These are phyloP conservation scores for Parasitella parasitica DNA, from an alignment of 371 early-diverging fungal genomes.

Conservation along the genomic window DNA sequence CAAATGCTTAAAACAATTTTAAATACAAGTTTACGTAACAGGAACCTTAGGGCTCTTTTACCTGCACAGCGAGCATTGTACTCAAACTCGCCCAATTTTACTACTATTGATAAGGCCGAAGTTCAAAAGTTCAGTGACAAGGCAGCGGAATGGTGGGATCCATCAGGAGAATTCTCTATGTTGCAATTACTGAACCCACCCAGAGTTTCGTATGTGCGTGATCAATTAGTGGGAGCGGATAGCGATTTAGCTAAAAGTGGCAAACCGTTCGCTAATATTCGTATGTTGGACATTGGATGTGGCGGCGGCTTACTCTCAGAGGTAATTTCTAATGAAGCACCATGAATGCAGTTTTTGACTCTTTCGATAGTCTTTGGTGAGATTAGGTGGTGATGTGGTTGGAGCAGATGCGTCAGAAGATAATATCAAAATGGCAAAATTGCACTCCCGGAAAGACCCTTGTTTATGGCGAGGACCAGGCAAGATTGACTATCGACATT, in stretches of 20 bases:
- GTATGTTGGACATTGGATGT: slow-evolving; percentile 92
- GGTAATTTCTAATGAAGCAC: slow-evolving; percentile 39
- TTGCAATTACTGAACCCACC: slow-evolving; percentile 90
- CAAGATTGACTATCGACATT: slow-evolving; percentile 64
- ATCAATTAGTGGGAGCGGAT: slow-evolving; percentile 36
- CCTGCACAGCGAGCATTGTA: not conserved
- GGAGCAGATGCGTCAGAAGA: slow-evolving; percentile 88
- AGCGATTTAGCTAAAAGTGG: slow-evolving; percentile 15
- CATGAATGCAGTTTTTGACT: not conserved
- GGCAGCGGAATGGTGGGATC: slow-evolving; percentile 91
- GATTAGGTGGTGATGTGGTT: slow-evolving; percentile 80
- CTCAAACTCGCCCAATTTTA: slow-evolving; percentile 6
- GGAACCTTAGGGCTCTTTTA: not conserved
- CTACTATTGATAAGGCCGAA: slow-evolving; percentile 73
- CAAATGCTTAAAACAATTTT: not conserved
- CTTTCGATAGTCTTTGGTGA: slow-evolving; percentile 76
- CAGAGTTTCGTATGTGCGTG: slow-evolving; percentile 79
- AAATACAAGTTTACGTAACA: not conserved
- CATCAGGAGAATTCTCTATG: slow-evolving; percentile 83
- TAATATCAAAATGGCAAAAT: slow-evolving; percentile 79
- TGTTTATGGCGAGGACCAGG: slow-evolving; percentile 53
- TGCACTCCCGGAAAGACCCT: slow-evolving; percentile 71
- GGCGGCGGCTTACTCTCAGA: slow-evolving; percentile 93
- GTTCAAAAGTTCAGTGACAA: slow-evolving; percentile 79
- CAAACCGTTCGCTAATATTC: slow-evolving; percentile 60